A percentile compares a stretch with the other conserved stretches of the same genome.
Evolutionary conservation across 1,284 basidiomycete species (phyloP).

Genomic region (Ustilago sp.): DNA sequence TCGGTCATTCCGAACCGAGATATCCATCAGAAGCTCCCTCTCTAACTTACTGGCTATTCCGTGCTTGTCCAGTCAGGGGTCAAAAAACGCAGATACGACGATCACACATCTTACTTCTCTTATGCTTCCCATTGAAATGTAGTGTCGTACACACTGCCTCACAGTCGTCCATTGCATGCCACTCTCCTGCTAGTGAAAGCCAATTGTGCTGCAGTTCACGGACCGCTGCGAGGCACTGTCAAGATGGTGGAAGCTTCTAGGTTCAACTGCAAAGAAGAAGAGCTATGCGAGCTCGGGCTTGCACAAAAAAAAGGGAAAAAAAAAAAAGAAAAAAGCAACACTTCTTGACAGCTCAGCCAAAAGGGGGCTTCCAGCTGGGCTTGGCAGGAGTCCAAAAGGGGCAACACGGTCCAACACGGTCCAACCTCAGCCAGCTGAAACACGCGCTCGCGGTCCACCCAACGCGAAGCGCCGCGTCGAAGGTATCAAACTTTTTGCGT

Average conservation of each 20-base stretch:
- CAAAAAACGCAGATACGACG: neutral
- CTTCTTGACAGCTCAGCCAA: neutral
- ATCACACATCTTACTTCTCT: neutral
- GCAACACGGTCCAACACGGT: neutral
- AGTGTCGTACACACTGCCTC: too few relatives aligned
- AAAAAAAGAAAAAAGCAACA: neutral
- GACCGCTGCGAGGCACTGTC: neutral
- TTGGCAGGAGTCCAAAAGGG: conserved; percentile 9
- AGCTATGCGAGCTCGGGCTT: neutral
- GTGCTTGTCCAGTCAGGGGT: neutral
- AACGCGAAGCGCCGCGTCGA: neutral
- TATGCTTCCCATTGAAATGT: too few relatives aligned
- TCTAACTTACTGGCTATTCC: neutral
- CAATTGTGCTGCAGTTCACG: too few relatives aligned
- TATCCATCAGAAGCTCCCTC: neutral
- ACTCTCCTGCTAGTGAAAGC: neutral
- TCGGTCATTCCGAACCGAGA: neutral
- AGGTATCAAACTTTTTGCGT: too few relatives aligned
- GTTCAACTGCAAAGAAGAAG: neutral
- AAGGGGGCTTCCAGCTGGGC: conserved; percentile 11
- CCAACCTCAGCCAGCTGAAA: neutral
- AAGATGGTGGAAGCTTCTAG: conserved; percentile 11
- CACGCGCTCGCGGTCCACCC: neutral
- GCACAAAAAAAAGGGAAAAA: neutral
- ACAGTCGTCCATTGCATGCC: neutral